Conservation (phyloP, 2,329 filamentous ascomycete genomes). For the Colletotrichum sp. region DNA sequence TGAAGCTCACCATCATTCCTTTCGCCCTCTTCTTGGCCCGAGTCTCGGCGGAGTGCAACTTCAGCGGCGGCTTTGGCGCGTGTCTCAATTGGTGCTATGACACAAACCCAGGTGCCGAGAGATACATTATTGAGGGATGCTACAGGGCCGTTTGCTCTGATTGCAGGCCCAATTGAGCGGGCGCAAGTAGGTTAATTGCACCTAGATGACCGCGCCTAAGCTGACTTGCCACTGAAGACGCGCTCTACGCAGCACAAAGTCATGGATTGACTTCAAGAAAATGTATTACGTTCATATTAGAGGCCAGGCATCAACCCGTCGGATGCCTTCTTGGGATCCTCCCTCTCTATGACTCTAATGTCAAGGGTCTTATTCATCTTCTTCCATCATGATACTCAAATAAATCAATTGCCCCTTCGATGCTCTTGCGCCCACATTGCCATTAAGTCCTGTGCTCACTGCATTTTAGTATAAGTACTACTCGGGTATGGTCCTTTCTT, state of each 20-base stretch:
- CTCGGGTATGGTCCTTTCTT: not conserved
- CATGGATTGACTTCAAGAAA: rapidly evolving
- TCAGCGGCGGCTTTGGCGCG: not conserved
- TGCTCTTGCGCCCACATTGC: not conserved
- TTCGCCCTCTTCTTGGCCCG: not conserved
- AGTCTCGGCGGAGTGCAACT: not conserved
- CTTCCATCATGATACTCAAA: no score
- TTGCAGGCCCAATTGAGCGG: not conserved
- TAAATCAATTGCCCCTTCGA: not conserved
- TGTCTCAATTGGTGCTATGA: not conserved
- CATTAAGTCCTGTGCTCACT: not conserved
- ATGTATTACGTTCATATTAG: rapidly evolving
- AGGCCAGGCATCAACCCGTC: not conserved
- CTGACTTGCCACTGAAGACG: not conserved
- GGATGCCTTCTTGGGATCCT: no score
- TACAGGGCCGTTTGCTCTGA: not conserved
- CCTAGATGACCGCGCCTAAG: not conserved
- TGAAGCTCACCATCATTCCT: not conserved
- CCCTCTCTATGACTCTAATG: no score
- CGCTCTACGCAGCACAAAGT: not conserved
- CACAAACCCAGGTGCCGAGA: not conserved
- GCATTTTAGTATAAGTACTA: rapidly evolving
- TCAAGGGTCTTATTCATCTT: no score
- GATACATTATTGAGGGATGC: not conserved
- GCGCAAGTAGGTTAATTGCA: not conserved